phyloP scores from a whole-genome alignment of 2,329 filamentous ascomycete species.

The Clonostachys solani region DNA sequence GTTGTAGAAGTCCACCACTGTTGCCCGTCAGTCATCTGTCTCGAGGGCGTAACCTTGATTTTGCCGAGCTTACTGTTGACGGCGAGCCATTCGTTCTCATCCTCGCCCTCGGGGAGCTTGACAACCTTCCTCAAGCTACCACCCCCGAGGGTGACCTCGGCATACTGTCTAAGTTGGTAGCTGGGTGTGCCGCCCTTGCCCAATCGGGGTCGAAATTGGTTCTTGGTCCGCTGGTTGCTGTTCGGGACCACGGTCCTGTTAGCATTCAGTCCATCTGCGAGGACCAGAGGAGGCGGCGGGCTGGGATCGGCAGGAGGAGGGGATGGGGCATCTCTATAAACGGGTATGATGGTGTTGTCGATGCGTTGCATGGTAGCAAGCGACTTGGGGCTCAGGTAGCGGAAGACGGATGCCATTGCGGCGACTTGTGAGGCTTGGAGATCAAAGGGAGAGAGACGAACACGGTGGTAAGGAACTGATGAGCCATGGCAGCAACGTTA shows the following conservation, averaged over 20 bases:
- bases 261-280: conserved; percentile 13
- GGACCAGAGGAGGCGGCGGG: neutral
- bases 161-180: conserved; percentile 97
- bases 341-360: conserved; percentile 21
- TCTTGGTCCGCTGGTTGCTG: conserved; percentile 83
- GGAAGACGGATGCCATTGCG: conserved; percentile 14
- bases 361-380: conserved; percentile 21
- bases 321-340: conserved; percentile 16
- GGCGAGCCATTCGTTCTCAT: conserved; percentile 96
- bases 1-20: conserved; percentile 99
- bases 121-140: conserved; percentile 95
- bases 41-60: neutral
- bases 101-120: conserved; percentile 93
- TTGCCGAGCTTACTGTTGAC: conserved; percentile 71
- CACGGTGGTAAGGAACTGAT: conserved; percentile 35
- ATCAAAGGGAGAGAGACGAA: conserved; percentile 18
- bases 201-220: conserved; percentile 86
- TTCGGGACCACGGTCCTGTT: conserved; percentile 14
- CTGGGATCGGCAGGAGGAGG: conserved; percentile 2
- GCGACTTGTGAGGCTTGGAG: conserved; percentile 1
- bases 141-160: conserved; percentile 91
- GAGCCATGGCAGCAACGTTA: conserved; percentile 24
- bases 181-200: conserved; percentile 80
- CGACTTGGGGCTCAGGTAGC: conserved; percentile 25
- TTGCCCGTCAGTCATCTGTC: neutral